A percentile compares a stretch with the other conserved stretches of the same genome.
Conservation (phyloP, 1,139 yeast species). For the Candida glucosophila region DNA sequence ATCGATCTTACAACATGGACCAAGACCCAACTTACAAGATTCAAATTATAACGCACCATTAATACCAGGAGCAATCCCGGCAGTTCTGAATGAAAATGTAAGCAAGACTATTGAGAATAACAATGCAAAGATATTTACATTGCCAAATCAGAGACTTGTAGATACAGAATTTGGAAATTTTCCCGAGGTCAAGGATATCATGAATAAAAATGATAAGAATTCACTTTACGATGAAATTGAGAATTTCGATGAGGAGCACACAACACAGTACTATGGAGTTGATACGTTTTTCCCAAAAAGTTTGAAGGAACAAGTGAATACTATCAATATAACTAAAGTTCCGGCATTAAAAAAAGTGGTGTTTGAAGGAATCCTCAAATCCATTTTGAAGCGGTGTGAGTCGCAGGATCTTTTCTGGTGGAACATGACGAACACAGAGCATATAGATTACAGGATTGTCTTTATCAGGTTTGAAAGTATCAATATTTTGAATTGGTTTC, state of each 20-base stretch:
- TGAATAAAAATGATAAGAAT: too few relatives aligned
- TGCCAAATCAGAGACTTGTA: too few relatives aligned
- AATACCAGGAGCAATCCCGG: too few relatives aligned
- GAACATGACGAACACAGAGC: slow-evolving; percentile 20
- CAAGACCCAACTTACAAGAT: too few relatives aligned
- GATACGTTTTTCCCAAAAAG: slow-evolving; percentile 24
- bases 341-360: slow-evolving; percentile 20
- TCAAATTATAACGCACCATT: too few relatives aligned
- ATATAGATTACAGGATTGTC: slow-evolving; percentile 17
- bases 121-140: too few relatives aligned
- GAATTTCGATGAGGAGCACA: neutral
- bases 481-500: slow-evolving; percentile 10
- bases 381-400: slow-evolving; percentile 5
- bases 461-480: slow-evolving; percentile 18
- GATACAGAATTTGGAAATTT: too few relatives aligned
- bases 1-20: too few relatives aligned
- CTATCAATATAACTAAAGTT: slow-evolving; percentile 25
- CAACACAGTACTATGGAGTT: neutral
- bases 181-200: too few relatives aligned
- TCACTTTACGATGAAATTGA: neutral
- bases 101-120: too few relatives aligned
- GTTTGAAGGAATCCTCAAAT: slow-evolving; percentile 21
- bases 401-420: slow-evolving; percentile 11
- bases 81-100: too few relatives aligned
- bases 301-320: slow-evolving; percentile 29